phyloP scores from a whole-genome alignment of 176 grass and related monocot species.

The Aegilops sharonensis region DNA sequence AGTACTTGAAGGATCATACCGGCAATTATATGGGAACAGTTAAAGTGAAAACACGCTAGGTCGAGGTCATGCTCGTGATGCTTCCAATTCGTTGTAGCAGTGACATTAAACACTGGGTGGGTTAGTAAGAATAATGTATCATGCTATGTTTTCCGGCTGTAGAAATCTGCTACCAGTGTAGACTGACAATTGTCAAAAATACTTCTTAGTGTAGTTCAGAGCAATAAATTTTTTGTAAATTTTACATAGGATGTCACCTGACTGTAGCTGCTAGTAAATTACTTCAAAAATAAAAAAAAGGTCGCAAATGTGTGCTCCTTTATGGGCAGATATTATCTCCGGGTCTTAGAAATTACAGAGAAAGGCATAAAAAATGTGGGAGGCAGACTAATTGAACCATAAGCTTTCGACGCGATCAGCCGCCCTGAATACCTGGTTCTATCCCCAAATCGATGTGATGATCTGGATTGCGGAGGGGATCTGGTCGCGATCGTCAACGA shows the following conservation, averaged over 20 bases:
- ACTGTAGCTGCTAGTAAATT: not conserved
- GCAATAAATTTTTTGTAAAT: not conserved
- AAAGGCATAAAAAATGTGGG: not conserved
- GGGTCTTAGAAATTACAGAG: not conserved
- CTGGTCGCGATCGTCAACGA: not conserved
- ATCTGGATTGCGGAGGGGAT: not conserved
- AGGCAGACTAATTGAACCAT: not conserved
- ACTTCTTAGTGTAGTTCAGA: not conserved
- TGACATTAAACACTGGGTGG: not conserved
- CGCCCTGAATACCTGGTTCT: not conserved
- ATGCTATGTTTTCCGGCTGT: not conserved
- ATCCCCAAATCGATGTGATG: not conserved
- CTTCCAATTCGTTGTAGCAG: slow-evolving; percentile 14
- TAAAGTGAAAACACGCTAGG: slow-evolving; percentile 10
- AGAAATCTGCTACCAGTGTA: slow-evolving; percentile 7
- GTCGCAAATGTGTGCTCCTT: not conserved
- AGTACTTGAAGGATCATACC: slow-evolving; percentile 14
- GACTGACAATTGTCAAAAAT: not conserved
- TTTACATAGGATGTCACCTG: not conserved
- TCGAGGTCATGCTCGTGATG: not conserved
- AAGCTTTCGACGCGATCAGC: not conserved
- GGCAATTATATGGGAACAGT: not conserved
- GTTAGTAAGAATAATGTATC: slow-evolving; percentile 23
- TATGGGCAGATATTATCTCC: not conserved
- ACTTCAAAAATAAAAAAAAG: not conserved